phyloP scores from a whole-genome alignment of 495 filamentous ascomycete species.

The Penicilliopsis zonata region DNA sequence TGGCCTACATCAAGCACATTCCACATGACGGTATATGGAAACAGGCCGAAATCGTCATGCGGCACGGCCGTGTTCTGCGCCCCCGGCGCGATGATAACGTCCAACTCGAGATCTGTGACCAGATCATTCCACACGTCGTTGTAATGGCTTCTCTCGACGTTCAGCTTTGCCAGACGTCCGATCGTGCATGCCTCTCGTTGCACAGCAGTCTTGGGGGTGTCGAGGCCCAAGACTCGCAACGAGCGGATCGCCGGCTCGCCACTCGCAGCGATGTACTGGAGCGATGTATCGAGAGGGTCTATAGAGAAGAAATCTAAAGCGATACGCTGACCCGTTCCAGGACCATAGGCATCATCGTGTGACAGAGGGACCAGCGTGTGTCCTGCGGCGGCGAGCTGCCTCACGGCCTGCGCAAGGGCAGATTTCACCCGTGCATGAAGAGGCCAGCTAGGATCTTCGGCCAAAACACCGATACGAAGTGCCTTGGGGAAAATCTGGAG shows the following conservation, averaged over 20 bases:
- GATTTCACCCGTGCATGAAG: slow-evolving; percentile 37
- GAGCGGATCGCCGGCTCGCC: slow-evolving; percentile 13
- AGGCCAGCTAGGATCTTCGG: slow-evolving; percentile 14
- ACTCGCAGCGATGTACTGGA: slow-evolving; percentile 9
- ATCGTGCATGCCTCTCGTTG: too few species aligned
- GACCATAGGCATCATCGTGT: slow-evolving; percentile 2
- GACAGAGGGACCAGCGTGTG: slow-evolving; percentile 30
- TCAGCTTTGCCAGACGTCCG: not conserved
- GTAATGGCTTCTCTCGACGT: not conserved
- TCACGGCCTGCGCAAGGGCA: slow-evolving; percentile 30
- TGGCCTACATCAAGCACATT: slow-evolving; percentile 41
- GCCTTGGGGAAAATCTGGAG: slow-evolving; percentile 13
- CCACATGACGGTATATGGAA: slow-evolving; percentile 34
- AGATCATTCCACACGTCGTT: not conserved
- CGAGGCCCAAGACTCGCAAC: slow-evolving; percentile 7
- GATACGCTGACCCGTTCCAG: slow-evolving; percentile 2
- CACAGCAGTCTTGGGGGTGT: too few species aligned
- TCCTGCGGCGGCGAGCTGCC: slow-evolving; percentile 31
- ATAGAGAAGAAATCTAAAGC: slow-evolving; percentile 12
- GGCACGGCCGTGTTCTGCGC: slow-evolving; percentile 33
- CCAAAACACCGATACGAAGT: slow-evolving; percentile 14
- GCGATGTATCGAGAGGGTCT: slow-evolving; percentile 8
- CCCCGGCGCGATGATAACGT: slow-evolving; percentile 33
- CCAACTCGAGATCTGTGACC: slow-evolving; percentile 12
- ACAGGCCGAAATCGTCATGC: slow-evolving; percentile 35